Conservation (phyloP, 441 rosid genomes). For the Bocquillonia castaneifolia region DNA sequence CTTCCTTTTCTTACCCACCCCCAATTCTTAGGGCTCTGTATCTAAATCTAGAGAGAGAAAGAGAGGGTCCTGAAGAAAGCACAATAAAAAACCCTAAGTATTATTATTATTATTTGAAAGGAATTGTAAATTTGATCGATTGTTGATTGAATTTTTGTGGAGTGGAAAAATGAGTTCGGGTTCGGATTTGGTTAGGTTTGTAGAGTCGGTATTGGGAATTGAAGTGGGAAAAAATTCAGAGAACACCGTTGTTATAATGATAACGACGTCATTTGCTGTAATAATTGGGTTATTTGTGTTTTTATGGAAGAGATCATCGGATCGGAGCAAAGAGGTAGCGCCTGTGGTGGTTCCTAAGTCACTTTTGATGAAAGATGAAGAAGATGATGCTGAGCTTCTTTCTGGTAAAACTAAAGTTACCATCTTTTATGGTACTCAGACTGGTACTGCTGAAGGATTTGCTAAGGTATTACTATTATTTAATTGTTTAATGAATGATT, state of each 20-base stretch:
- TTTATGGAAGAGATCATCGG: constrained; percentile 55
- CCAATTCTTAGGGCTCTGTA: constrained; percentile 1
- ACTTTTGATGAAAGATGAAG: constrained; percentile 37
- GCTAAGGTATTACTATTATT: constrained; percentile 56
- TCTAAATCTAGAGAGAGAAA: background rate
- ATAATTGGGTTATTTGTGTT: constrained; percentile 47
- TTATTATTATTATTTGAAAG: background rate
- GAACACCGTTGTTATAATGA: constrained; percentile 42
- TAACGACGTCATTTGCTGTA: constrained; percentile 58
- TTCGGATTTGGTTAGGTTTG: constrained; percentile 48
- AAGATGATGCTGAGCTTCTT: constrained; percentile 42
- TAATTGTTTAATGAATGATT: too few relatives aligned
- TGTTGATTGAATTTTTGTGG: background rate
- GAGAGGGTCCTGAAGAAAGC: background rate
- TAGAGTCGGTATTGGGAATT: constrained; percentile 54
- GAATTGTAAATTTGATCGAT: too few relatives aligned
- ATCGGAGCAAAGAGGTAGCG: constrained; percentile 43
- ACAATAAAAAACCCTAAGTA: background rate
- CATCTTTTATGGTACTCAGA: constrained; percentile 80
- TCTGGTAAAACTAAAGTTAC: constrained; percentile 59
- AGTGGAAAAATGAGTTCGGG: constrained; percentile 27
- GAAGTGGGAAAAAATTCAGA: constrained; percentile 30
- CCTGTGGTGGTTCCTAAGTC: constrained; percentile 49
- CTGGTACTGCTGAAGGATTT: constrained; percentile 89
- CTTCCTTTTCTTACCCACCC: constrained; percentile 11